phyloP scores from a whole-genome alignment of 345 rosid genomes.

The Salix purpurea region DNA sequence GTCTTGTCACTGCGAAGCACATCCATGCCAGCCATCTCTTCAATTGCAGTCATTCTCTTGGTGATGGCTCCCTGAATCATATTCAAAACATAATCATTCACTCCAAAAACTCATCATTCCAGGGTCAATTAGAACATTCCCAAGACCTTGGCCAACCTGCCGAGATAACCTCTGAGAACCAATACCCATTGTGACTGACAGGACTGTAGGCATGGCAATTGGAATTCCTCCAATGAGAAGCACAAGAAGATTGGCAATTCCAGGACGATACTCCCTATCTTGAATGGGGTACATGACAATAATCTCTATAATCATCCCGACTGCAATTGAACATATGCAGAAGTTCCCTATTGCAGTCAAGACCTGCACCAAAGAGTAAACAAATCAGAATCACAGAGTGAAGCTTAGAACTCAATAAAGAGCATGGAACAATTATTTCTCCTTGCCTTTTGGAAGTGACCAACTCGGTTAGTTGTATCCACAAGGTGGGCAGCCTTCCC shows the following conservation, averaged over 20 bases:
- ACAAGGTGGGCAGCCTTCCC: conserved; percentile 99
- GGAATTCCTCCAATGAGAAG: conserved; percentile 99
- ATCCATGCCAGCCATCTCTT: conserved; percentile 99
- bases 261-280: conserved; percentile 86
- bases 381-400: conserved; percentile 1
- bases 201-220: conserved; percentile 98
- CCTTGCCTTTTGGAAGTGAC: conserved; percentile 91
- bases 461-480: conserved; percentile 97
- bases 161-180: conserved; percentile 93
- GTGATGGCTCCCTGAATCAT: conserved; percentile 89
- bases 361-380: conserved; percentile 44
- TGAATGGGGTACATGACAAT: conserved; percentile 97
- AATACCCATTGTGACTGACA: conserved; percentile 97
- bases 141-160: conserved; percentile 55
- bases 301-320: conserved; percentile 89
- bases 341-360: conserved; percentile 97
- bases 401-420: not conserved
- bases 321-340: conserved; percentile 95
- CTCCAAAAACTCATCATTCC: conserved; percentile 11
- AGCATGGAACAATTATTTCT: not conserved
- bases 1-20: conserved; percentile 99
- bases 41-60: conserved; percentile 98
- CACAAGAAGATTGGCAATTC: conserved; percentile 97
- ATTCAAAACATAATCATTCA: conserved; percentile 8
- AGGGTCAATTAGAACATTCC: conserved; percentile 3